These are phyloP conservation scores for Pleomassaria siparia DNA, from an alignment of 2,329 filamentous ascomycete species.

Conservation along the genomic window DNA sequence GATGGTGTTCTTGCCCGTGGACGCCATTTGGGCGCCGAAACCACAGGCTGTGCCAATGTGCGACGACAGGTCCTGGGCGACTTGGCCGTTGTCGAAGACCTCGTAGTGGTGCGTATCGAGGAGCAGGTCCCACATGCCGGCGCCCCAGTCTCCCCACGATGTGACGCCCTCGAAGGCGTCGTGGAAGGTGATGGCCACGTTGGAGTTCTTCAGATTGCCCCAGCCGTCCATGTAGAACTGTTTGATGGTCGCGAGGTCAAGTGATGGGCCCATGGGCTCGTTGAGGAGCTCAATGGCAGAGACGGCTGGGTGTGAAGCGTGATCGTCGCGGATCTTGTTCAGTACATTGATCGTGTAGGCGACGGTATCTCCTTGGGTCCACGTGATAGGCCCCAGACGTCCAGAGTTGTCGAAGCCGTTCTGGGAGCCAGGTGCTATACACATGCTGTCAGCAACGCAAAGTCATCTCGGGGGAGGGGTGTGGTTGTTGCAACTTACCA, in stretches of 20 bases:
- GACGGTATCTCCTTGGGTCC: constrained; percentile 49
- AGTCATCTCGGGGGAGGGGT: not conserved
- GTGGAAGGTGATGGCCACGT: constrained; percentile 49
- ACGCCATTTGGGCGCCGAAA: constrained; percentile 50
- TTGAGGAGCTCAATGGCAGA: constrained; percentile 52
- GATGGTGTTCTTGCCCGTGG: constrained; percentile 50
- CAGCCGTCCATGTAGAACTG: constrained; percentile 54
- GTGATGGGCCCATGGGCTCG: constrained; percentile 47
- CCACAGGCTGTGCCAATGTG: constrained; percentile 48
- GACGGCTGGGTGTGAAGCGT: constrained; percentile 48
- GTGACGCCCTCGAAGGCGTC: constrained; percentile 51
- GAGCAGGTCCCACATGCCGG: constrained; percentile 48
- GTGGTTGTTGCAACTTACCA: constrained; percentile 47
- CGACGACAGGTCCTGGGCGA: constrained; percentile 41
- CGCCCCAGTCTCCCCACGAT: constrained; percentile 48
- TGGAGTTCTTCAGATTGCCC: constrained; percentile 46
- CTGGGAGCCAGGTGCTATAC: constrained; percentile 60
- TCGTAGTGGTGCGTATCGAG: constrained; percentile 54
- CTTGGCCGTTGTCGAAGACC: constrained; percentile 45
- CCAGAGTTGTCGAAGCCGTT: constrained; percentile 71
- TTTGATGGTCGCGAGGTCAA: constrained; percentile 47
- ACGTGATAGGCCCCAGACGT: constrained; percentile 48
- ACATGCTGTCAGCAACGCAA: constrained; percentile 8
- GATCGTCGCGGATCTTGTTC: constrained; percentile 51
- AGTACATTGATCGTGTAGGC: constrained; percentile 45